Base-by-base conservation (phyloP, 2,329 filamentous ascomycete genomes). In the Fusarium euwallaceae region DNA sequence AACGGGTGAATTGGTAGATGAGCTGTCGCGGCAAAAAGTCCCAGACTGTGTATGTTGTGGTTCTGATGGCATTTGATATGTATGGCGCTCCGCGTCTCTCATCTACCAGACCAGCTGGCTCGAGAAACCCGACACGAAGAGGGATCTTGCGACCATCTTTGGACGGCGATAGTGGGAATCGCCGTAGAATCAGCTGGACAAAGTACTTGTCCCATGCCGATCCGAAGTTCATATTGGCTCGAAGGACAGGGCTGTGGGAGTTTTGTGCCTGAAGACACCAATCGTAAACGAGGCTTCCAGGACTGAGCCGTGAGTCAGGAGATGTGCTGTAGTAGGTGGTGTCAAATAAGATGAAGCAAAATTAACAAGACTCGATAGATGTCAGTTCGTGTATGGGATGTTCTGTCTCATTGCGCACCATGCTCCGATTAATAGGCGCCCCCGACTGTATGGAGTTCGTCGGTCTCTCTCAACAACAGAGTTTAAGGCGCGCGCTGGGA, bases 1-100 rank as follows among this genome's bases (percentile, higher is more conserved):
- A 9, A 16, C 61, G 61, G 11, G 61, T 55, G 32, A 55, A 41
- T 27, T 64, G 61, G 22, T 55, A 55, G 14, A 64, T 16, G 14
- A 64, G 32, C 61, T 53, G 41, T 3, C 45, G 61, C 24, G 61
- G 61, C n/a, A 64, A 32, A 32, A 64, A 64, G 61, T 64, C 45
- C 39, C 37, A 62, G 14, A 51, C 11, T 4, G 43, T 48, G 20
- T 48, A 48, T 6, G 20, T 20, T 22, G 43, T 22, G 14, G 43
- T 48, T 20, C 43, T n/a, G 43, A 48, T 22, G 12, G n/a, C n/a
- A 24, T 48, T 48, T 12, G 43, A 48, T 11, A 48, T 22, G 43
- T 48, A 48, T 22, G 43, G 43, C 11, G 43, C 43, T 22, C 22
- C 10, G n/a, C 43, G 43, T 22, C 43, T 48, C 20, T 48, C 43